phyloP scores from a whole-genome alignment of 768 basidiomycete species.

The Mycena filopes region DNA sequence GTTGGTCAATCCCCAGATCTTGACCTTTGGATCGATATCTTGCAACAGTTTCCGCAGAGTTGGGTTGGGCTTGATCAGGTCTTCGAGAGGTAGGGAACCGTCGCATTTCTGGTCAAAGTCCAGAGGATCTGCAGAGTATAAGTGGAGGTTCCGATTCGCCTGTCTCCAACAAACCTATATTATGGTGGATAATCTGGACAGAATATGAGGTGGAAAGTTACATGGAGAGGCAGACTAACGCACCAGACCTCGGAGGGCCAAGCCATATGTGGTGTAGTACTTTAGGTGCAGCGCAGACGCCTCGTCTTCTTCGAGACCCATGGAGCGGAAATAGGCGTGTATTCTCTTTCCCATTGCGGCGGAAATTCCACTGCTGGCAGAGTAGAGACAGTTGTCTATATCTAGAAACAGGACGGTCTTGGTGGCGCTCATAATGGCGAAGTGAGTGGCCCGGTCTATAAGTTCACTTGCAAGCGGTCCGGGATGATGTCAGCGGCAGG shows the following conservation, averaged over 20 bases:
- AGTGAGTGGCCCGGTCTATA: too few relatives aligned
- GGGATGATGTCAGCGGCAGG: too few relatives aligned
- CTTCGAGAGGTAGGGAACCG: conserved; percentile 83
- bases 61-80: conserved; percentile 76
- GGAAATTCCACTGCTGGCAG: conserved; percentile 77
- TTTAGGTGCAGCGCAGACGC: conserved; percentile 74
- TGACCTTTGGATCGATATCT: conserved; percentile 81
- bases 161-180: too few relatives aligned
- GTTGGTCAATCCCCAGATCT: conserved; percentile 90
- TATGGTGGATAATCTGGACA: too few relatives aligned
- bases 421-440: too few relatives aligned
- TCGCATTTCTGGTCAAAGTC: conserved; percentile 90
- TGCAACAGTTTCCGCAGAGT: conserved; percentile 71
- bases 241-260: conserved; percentile 84
- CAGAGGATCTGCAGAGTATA: conserved; percentile 65
- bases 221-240: too few relatives aligned
- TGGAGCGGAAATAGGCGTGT: conserved; percentile 83
- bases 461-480: too few relatives aligned
- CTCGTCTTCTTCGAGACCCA: conserved; percentile 75
- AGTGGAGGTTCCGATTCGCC: too few relatives aligned
- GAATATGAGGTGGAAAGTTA: too few relatives aligned
- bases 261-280: conserved; percentile 86
- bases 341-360: conserved; percentile 84
- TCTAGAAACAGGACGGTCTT: conserved; percentile 45
- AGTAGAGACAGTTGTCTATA: conserved; percentile 89